A percentile compares a stretch with the other conserved stretches of the same genome.
Evolutionary conservation across 176 grass and related monocot species (phyloP).

Genomic region (Oryza meyeriana): DNA sequence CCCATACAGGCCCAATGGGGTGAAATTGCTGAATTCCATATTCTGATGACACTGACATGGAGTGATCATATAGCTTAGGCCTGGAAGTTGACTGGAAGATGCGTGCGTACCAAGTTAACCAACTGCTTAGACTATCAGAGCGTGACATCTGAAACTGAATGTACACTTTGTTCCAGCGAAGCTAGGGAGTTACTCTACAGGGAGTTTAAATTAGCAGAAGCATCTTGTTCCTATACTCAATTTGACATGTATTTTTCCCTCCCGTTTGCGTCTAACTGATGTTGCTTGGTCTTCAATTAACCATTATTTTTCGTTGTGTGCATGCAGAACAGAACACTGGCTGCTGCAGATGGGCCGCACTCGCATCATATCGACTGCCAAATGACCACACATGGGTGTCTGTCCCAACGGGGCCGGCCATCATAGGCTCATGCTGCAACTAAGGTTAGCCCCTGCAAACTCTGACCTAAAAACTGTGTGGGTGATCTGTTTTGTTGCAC

Average conservation of each 20-base stretch:
- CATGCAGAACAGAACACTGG: slow-evolving; percentile 23
- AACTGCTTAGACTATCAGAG: neutral
- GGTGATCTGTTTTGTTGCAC: slow-evolving; percentile 10
- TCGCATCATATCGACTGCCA: slow-evolving; percentile 18
- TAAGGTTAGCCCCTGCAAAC: slow-evolving; percentile 33
- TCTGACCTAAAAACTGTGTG: slow-evolving; percentile 34
- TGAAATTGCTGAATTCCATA: neutral
- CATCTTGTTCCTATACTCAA: neutral
- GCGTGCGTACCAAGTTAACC: neutral
- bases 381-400: slow-evolving; percentile 23
- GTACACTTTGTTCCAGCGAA: slow-evolving; percentile 12
- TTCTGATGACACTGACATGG: neutral
- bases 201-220: slow-evolving; percentile 22
- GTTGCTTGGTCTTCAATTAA: slow-evolving; percentile 1
- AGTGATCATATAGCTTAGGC: neutral
- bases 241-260: neutral
- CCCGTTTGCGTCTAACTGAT: neutral
- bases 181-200: neutral
- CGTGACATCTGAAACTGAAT: neutral
- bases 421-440: slow-evolving; percentile 20
- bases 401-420: slow-evolving; percentile 15
- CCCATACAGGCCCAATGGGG: neutral
- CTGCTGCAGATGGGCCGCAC: slow-evolving; percentile 3
- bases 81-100: slow-evolving; percentile 5
- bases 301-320: slow-evolving; percentile 4